Evolutionary conservation across 148 eudicot species (phyloP), one percentile per base, ranked within the genome.

Genomic region (Bassia scoparia): DNA sequence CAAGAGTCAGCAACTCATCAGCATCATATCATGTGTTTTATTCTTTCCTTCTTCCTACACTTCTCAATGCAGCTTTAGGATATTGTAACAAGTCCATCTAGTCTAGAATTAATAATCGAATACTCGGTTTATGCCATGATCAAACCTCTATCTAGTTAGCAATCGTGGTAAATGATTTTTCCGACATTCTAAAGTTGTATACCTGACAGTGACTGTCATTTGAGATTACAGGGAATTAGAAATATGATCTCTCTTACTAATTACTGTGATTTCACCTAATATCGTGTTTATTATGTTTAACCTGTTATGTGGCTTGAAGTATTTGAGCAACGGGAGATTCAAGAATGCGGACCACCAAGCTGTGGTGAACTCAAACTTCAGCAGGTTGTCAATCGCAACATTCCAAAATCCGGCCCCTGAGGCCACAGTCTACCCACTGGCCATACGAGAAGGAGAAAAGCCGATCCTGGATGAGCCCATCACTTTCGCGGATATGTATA

Each of bases 281-380:
- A 9, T 18, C 26, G 54, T 43, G 10, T 2, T 30, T 11, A 30
- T 13, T 12, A 2, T 52, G 3, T 16, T 21, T 63, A 21, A 6
- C 23, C 31, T 11, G 15, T 58, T 11, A 29, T 54, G 3, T 10
- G 49, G 48, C 20, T 30, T 60, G 43, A 63, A 93, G 98, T 93
- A 74, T 63, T 60, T 93, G 74, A 93, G 98, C 96, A 94, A 94
- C 37, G 98, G 98, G 69, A 83, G 97, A 83, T 94, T 94, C 86
- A 94, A 85, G 88, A 91, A 91, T 24, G 98, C 98, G 2, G 97
- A 94, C 67, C 97, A 94, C 83, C 98, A 91, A 78, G 97, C 93
- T 29, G 98, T 88, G 17, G 98, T 91, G 76, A 91, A 91, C 91
- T 89, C 97, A 26, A 77, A 87, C 68, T 5, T 5, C 37, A 91